These are phyloP conservation scores for Globisporangium heterothallicum DNA, from an alignment of 352 stramenopile species.

Conservation along the genomic window DNA sequence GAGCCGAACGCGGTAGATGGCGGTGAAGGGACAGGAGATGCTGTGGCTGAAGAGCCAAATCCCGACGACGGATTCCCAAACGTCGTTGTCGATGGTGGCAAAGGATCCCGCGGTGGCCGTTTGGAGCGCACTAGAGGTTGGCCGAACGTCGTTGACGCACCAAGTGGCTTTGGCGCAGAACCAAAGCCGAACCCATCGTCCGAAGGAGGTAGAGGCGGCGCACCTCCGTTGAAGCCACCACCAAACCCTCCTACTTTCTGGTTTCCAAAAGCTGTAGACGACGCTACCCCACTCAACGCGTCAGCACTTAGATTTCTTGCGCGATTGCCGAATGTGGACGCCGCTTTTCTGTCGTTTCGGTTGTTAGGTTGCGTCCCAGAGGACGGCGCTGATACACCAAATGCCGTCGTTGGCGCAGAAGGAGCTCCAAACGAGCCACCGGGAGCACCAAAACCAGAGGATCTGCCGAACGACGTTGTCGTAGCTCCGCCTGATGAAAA, in stretches of 20 bases:
- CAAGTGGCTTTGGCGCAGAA: constrained; percentile 3
- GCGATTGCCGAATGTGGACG: neutral
- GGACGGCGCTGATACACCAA: constrained; percentile 1
- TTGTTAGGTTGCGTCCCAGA: too few relatives aligned
- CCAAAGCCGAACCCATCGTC: constrained; percentile 19
- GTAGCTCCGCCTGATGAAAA: constrained; percentile 7
- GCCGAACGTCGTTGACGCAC: constrained; percentile 10
- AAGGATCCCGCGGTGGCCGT: constrained; percentile 5
- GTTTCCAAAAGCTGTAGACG: constrained; percentile 7
- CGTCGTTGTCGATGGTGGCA: neutral
- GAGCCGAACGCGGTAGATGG: constrained; percentile 26
- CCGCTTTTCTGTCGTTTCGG: neutral
- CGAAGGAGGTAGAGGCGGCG: neutral
- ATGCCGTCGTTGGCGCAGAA: neutral
- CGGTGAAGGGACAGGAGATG: constrained; percentile 14
- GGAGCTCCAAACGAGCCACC: neutral
- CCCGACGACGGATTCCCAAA: constrained; percentile 7
- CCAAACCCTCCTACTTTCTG: neutral
- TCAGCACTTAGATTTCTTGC: neutral
- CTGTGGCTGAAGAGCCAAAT: constrained; percentile 1
- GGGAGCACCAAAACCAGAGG: constrained; percentile 1
- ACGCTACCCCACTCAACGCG: neutral
- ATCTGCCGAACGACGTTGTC: neutral
- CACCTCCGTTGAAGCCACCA: constrained; percentile 1
- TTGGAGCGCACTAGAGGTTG: constrained; percentile 14